Base-by-base conservation (phyloP, 2,329 filamentous ascomycete species). In the Zarea fungicola region DNA sequence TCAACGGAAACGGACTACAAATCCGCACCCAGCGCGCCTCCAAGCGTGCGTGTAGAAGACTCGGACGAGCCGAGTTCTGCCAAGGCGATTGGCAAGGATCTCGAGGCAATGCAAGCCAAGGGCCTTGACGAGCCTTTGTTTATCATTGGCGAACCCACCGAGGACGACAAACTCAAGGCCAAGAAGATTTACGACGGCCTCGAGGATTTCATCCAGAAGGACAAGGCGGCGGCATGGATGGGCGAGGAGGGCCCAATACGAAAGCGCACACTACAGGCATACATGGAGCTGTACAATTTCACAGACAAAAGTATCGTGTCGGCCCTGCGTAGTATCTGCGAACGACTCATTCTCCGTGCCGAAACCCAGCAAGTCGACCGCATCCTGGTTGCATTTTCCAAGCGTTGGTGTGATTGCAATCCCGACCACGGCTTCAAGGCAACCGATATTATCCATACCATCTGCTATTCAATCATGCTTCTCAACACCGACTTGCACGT, bases 361-460 rank as follows among this genome's bases (percentile, higher is more conserved):
- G 93, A 99, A 69, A 95, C 91, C 3, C 93, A 99, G 67, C 92
- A 99, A 66, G 89, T 99, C 18, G 93, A 99, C 64, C 86, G 93
- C 28, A 92, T 99, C 51, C 71, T 99, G 54, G 88, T 95, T 59
- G 85, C 87, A 18, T 92, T 97, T 59, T 89, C 93, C 3, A 83
- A 82, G 55, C 77, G 92, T 53, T 99, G 93, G 93, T 96, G 89
- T 64, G 81, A 87, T 57, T 96, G 91, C 74, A 99, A 99, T 63
- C 81, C 87, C 1, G 85, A 84, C 36, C 90, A 99, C 66, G 91
- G 92, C 13, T 99, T 97, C 76, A 96, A 93, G 67, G 82, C 86
- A 48, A 81, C 76, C 57, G 89, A 97, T 70, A 87, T 97, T 41
- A 91, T 99, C 16, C 92, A 99, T 65, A 96, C 91, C 21, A 95